These are phyloP conservation scores for Petasospora fabianii DNA, from an alignment of 1,139 yeast species.

Conservation along the genomic window DNA sequence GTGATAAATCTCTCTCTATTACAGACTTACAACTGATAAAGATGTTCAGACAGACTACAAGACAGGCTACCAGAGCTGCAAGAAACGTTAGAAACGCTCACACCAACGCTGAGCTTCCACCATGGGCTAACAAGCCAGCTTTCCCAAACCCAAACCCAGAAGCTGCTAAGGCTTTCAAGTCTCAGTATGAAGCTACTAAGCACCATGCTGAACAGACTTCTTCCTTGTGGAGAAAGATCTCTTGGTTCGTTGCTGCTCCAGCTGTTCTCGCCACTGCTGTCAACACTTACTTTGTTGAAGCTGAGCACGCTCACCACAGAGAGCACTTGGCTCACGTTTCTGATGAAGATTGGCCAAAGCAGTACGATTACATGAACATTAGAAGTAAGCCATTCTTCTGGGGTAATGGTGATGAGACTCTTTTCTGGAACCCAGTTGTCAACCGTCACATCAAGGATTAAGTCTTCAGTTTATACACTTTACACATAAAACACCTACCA, in stretches of 20 bases:
- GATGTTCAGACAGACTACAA: constrained; percentile 24
- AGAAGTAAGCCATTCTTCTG: constrained; percentile 88
- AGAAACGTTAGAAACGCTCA: constrained; percentile 22
- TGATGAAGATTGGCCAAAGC: constrained; percentile 91
- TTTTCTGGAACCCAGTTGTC: constrained; percentile 91
- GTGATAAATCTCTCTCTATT: too few species aligned
- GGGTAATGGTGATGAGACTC: constrained; percentile 98
- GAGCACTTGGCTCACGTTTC: constrained; percentile 69
- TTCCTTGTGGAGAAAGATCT: constrained; percentile 79
- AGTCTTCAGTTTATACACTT: background rate
- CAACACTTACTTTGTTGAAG: constrained; percentile 78
- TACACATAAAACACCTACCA: too few species aligned
- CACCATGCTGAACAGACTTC: constrained; percentile 80
- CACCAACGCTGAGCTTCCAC: constrained; percentile 28
- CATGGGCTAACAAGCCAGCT: constrained; percentile 35
- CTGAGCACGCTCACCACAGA: constrained; percentile 87
- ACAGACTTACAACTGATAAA: too few species aligned
- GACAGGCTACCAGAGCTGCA: constrained; percentile 19
- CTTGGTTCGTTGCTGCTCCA: constrained; percentile 78
- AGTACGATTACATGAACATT: constrained; percentile 86
- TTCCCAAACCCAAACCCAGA: constrained; percentile 40
- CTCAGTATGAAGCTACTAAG: constrained; percentile 52
- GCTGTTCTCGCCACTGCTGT: constrained; percentile 71
- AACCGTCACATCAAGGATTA: constrained; percentile 66
- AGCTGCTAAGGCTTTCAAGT: constrained; percentile 52